Percentiles rank a stretch among this genome's conserved stretches.
Conservation (phyloP, 2,329 filamentous ascomycete genomes). For the Sphaerostilbella broomeana region DNA sequence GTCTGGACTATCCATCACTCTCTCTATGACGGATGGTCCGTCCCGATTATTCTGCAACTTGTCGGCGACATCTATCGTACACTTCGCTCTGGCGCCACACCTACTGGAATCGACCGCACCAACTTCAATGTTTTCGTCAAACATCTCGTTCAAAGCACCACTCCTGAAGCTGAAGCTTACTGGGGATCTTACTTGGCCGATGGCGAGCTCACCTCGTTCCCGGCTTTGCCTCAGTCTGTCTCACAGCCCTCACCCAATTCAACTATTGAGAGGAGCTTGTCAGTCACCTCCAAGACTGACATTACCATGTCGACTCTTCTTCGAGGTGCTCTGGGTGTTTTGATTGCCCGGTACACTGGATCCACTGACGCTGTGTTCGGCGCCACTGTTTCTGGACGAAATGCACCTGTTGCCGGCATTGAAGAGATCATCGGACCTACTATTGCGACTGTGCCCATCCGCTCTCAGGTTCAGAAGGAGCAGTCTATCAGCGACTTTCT, state of each 20-base stretch:
- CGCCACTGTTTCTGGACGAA: slow-evolving; percentile 2
- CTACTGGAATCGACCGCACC: no score
- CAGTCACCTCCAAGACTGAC: neutral
- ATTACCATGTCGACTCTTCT: slow-evolving; percentile 1
- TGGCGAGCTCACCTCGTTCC: neutral
- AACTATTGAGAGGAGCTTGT: neutral
- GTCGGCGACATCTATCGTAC: neutral
- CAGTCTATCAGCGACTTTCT: neutral
- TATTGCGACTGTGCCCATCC: slow-evolving; percentile 4
- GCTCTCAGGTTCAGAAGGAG: neutral
- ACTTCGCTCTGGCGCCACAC: neutral
- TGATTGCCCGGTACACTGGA: neutral
- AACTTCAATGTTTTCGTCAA: neutral
- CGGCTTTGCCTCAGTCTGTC: neutral
- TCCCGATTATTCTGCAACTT: slow-evolving; percentile 6
- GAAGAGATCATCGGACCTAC: slow-evolving; percentile 4
- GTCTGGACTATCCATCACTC: slow-evolving; percentile 18
- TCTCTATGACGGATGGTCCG: slow-evolving; percentile 15
- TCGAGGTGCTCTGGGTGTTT: slow-evolving; percentile 1
- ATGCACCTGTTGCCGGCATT: slow-evolving; percentile 3
- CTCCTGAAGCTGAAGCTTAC: neutral
- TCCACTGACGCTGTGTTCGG: slow-evolving; percentile 5
- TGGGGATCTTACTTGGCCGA: neutral
- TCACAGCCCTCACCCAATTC: neutral
- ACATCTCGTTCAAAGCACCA: neutral